These are phyloP conservation scores for Mycothermus thermophilus DNA, from an alignment of 495 filamentous ascomycete species.

Conservation along the genomic window DNA sequence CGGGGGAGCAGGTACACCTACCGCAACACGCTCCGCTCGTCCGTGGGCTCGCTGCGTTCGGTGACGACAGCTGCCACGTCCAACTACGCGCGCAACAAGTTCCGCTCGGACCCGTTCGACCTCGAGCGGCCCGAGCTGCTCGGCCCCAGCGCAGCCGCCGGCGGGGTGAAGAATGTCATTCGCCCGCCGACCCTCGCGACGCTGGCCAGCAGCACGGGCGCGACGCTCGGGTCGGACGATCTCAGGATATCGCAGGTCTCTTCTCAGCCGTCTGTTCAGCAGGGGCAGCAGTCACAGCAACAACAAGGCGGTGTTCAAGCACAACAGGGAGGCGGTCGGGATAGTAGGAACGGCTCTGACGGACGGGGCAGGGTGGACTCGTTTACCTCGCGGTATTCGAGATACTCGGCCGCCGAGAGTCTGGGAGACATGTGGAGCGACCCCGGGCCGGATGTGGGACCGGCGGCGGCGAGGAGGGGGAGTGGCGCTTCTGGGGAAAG, in stretches of 20 bases:
- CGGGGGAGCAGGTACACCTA: slow-evolving; percentile 9
- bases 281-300: slow-evolving; percentile 5
- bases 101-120: slow-evolving; percentile 55
- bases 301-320: neutral
- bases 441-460: slow-evolving; percentile 38
- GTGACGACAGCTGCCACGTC: slow-evolving; percentile 9
- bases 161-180: slow-evolving; percentile 1
- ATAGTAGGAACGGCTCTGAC: slow-evolving; percentile 10
- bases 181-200: slow-evolving; percentile 4
- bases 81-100: slow-evolving; percentile 31
- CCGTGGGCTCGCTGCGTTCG: slow-evolving; percentile 17
- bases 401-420: no score
- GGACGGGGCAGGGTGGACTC: slow-evolving; percentile 20
- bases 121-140: slow-evolving; percentile 42
- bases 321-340: no score
- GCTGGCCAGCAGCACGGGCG: slow-evolving; percentile 9
- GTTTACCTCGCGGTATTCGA: slow-evolving; percentile 16
- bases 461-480: slow-evolving; percentile 12
- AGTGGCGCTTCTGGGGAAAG: slow-evolving; percentile 9
- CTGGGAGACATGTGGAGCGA: no score
- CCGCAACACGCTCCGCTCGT: no score
- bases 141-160: slow-evolving; percentile 13
- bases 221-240: no score
- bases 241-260: no score
- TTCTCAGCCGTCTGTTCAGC: neutral